A percentile compares a stretch with the other conserved stretches of the same genome.
Evolutionary conservation across 306 rosid species (phyloP).

Genomic region (Dryas drummondii): DNA sequence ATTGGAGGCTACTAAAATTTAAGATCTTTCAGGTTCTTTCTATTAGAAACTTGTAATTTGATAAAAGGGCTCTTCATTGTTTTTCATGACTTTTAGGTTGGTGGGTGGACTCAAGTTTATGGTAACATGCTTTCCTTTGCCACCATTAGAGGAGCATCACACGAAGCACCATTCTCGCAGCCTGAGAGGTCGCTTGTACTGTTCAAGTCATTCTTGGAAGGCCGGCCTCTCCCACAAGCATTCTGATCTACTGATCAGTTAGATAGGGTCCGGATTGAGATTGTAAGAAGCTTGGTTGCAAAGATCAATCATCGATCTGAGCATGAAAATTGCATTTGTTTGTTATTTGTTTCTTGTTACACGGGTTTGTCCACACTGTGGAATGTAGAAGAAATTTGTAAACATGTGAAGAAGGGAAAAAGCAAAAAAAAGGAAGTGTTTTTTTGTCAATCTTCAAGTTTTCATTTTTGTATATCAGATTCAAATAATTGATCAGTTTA

Average conservation of each 20-base stretch:
- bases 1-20: neutral
- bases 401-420: conserved; percentile 25
- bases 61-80: neutral
- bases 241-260: conserved; percentile 44
- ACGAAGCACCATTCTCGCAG: conserved; percentile 95
- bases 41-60: neutral
- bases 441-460: conserved; percentile 6
- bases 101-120: conserved; percentile 98
- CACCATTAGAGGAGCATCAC: conserved; percentile 92
- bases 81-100: conserved; percentile 55
- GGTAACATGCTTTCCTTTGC: conserved; percentile 87
- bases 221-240: conserved; percentile 60
- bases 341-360: conserved; percentile 22
- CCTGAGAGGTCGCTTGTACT: conserved; percentile 85
- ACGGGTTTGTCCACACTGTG: conserved; percentile 29
- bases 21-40: neutral
- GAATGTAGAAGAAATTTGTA: conserved; percentile 39
- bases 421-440: conserved; percentile 9
- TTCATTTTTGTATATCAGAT: neutral
- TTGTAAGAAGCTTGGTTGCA: conserved; percentile 42
- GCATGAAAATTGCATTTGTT: conserved; percentile 35
- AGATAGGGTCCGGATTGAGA: conserved; percentile 21
- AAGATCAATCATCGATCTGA: conserved; percentile 18
- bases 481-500: neutral
- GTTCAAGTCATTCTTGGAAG: conserved; percentile 69